Evolutionary conservation across 2,329 filamentous ascomycete species (phyloP), one percentile per base, ranked within the genome.

Genomic region (Nemania abortiva): DNA sequence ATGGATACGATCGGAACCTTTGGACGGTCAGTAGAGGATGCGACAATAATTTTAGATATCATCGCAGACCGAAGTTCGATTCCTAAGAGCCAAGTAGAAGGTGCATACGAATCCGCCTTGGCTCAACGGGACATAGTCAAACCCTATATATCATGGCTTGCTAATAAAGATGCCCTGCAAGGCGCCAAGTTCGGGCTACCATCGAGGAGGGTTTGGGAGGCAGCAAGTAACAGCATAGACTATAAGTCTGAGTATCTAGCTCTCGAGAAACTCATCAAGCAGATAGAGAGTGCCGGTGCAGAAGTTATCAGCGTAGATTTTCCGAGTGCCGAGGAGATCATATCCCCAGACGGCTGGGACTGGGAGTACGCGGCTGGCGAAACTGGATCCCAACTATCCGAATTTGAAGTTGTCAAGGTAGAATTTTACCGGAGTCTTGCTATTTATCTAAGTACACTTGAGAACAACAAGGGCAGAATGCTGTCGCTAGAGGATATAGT

Each of bases 361-460:
- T 65, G 62, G 62, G 29, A 22, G 29, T 58, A 65, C 9, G 62
- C 59, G 24, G 59, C 59, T 9, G 59, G 59, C 37, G 24, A 54
- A 18, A 34, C 34, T 6, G 59, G 50, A 10, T 63, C 59, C 34
- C 59, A 18, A 39, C 24, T 63, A 22, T 63, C 59, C 22, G 59
- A 63, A 54, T 63, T 63, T 24, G 50, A 63, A 55, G 50, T 63
- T 5, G 59, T 63, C 11, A 63, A 63, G 37, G 37, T 63, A 34
- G 59, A 63, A 24, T 63, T 63, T 15, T 63, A 63, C 34, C 42
- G 34, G 2, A 65, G 45, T 34, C 62, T 65, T 27, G 2, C 9
- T 5, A 39, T 9, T 39, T 58, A 65, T 24, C 31, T 57, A 18
- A 20, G 54, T 45, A 57, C 31, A 45, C 62, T 65, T 15, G 45